phyloP scores from a whole-genome alignment of 2,329 filamentous ascomycete species.

The Scorias spongiosa region DNA sequence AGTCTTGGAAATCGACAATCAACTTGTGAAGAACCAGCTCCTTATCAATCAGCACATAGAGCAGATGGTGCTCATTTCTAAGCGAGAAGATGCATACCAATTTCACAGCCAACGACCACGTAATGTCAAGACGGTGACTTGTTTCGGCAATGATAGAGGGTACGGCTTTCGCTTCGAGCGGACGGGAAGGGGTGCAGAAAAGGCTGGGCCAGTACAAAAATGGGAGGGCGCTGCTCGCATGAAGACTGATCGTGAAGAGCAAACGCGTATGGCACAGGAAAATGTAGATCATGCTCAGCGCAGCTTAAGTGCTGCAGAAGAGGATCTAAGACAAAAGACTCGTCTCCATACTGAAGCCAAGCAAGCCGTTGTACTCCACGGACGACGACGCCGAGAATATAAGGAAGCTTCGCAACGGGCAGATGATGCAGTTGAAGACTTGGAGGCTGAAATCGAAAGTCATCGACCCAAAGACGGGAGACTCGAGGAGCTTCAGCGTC shows the following conservation, averaged over 20 bases:
- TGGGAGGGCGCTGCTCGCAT: constrained; percentile 46
- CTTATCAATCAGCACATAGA: constrained; percentile 75
- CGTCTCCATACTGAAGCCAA: constrained; percentile 35
- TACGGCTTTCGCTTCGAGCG: constrained; percentile 40
- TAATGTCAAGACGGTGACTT: constrained; percentile 61
- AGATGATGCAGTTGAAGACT: constrained; percentile 46
- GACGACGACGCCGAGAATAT: constrained; percentile 21
- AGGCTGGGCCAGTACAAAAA: constrained; percentile 37
- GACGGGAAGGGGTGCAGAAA: constrained; percentile 27
- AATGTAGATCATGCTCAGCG: constrained; percentile 17
- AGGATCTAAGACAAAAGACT: constrained; percentile 21
- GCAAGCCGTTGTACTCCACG: constrained; percentile 34
- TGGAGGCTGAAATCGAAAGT: constrained; percentile 49
- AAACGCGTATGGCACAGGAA: constrained; percentile 27
- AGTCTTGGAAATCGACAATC: constrained; percentile 64
- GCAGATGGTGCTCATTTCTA: constrained; percentile 62
- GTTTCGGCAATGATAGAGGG: constrained; percentile 43
- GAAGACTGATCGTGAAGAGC: constrained; percentile 17
- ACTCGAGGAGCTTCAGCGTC: constrained; percentile 26
- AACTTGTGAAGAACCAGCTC: constrained; percentile 61
- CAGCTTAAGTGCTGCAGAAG: constrained; percentile 39
- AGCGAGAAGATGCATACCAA: constrained; percentile 48
- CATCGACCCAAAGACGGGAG: constrained; percentile 46
- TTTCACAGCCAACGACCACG: constrained; percentile 52
- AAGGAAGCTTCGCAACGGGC: constrained; percentile 40